A percentile compares a stretch with the other conserved stretches of the same genome.
Evolutionary conservation across 305 asterid genomes (phyloP).

Genomic region (Rubia peregrina): DNA sequence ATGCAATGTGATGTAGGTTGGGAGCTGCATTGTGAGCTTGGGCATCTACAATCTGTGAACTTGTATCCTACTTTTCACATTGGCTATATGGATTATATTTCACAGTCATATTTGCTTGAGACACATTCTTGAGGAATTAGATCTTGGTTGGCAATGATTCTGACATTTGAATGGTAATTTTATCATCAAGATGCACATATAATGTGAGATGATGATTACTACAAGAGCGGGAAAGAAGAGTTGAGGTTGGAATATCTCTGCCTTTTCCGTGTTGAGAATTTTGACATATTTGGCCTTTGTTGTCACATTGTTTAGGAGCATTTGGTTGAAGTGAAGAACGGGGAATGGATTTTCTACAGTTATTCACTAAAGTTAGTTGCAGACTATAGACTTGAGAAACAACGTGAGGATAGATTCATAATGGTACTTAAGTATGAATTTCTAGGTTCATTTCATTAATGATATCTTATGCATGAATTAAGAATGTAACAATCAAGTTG

Average conservation of each 20-base stretch:
- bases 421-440: background rate
- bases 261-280: slow-evolving; percentile 78
- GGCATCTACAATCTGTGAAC: too few relatives aligned
- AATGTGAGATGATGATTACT: slow-evolving; percentile 44
- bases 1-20: background rate
- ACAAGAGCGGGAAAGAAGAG: slow-evolving; percentile 49
- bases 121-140: background rate
- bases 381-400: background rate
- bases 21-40: background rate
- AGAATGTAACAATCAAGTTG: background rate
- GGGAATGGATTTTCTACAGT: slow-evolving; percentile 35
- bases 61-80: too few relatives aligned
- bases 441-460: background rate
- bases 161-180: slow-evolving; percentile 9
- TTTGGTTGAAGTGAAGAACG: slow-evolving; percentile 62
- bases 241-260: slow-evolving; percentile 56
- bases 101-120: too few relatives aligned
- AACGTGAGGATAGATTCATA: background rate
- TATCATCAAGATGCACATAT: slow-evolving; percentile 37
- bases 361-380: background rate
- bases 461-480: background rate
- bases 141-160: slow-evolving; percentile 14
- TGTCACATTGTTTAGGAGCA: slow-evolving; percentile 90
- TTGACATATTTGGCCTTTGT: slow-evolving; percentile 78
- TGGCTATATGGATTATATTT: too few relatives aligned